Evolutionary conservation across 352 stramenopile genomes (phyloP).

Genomic region (Poterioochromonas sp.): DNA sequence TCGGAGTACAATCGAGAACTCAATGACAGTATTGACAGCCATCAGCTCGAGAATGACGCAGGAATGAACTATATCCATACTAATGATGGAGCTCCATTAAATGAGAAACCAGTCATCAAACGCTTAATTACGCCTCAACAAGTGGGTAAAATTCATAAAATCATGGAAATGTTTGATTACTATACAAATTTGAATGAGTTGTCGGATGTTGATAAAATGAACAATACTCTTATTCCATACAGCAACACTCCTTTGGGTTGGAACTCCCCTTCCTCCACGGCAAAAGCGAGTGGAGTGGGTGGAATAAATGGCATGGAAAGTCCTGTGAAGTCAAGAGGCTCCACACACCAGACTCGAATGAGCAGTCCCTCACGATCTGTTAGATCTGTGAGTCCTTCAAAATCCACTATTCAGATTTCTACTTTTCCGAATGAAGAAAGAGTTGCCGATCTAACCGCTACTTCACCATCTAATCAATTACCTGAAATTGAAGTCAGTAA

Average conservation of each 20-base stretch:
- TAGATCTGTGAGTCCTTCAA: neutral
- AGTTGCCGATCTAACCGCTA: no score
- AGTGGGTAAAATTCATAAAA: neutral
- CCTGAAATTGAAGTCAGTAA: no score
- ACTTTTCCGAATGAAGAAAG: no score
- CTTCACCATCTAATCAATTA: neutral
- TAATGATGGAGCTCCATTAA: no score
- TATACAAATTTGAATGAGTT: neutral
- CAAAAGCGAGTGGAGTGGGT: neutral
- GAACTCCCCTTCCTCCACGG: neutral
- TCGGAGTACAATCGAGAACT: no score
- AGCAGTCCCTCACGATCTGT: neutral
- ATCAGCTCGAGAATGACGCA: no score
- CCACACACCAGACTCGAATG: no score
- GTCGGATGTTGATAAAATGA: no score
- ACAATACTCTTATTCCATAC: neutral
- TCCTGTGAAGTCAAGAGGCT: no score
- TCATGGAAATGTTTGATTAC: neutral
- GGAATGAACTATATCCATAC: no score
- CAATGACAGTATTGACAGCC: no score
- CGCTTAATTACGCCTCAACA: neutral
- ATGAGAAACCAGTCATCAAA: neutral
- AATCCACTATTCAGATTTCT: neutral
- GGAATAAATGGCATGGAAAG: no score
- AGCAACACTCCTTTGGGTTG: neutral